Percentiles rank a stretch among this genome's conserved stretches.
phyloP scores from a whole-genome alignment of 1,139 yeast genomes.

The Pneumocystis canis region DNA sequence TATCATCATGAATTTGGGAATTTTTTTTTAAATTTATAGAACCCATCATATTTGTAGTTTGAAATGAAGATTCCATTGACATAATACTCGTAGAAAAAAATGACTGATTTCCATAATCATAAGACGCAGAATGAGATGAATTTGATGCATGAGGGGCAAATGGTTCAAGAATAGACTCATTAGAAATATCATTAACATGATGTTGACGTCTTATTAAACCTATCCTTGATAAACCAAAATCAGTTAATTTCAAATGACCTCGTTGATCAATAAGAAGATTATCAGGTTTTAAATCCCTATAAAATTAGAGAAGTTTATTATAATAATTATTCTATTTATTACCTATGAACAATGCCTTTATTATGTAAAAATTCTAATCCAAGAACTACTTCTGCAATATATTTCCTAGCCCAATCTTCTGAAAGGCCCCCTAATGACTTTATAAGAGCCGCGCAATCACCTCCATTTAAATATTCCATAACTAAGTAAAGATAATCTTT shows the following conservation, averaged over 20 bases:
- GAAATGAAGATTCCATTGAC: conserved; percentile 1
- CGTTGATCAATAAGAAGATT: conserved; percentile 68
- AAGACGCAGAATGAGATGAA: background rate
- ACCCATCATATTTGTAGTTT: background rate
- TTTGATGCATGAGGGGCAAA: background rate
- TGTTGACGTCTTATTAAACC: conserved; percentile 77
- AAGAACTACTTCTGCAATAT: conserved; percentile 76
- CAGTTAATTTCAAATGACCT: conserved; percentile 87
- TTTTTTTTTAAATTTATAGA: background rate
- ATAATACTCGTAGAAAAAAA: background rate
- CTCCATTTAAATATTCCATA: conserved; percentile 94
- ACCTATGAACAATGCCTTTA: conserved; percentile 77
- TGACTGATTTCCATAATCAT: background rate
- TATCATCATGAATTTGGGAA: background rate
- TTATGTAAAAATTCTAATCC: conserved; percentile 83
- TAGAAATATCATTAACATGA: conserved; percentile 23
- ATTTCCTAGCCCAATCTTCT: conserved; percentile 67
- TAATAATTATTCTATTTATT: background rate
- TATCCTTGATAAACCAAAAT: conserved; percentile 83
- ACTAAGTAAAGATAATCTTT: conserved; percentile 76
- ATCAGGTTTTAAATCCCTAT: conserved; percentile 74
- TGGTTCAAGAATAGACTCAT: conserved; percentile 2
- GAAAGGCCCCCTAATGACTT: conserved; percentile 71
- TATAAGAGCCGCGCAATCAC: conserved; percentile 80
- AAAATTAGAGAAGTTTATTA: background rate